These are phyloP conservation scores for Boletales sp. DNA, from an alignment of 768 basidiomycete genomes.

Conservation along the genomic window DNA sequence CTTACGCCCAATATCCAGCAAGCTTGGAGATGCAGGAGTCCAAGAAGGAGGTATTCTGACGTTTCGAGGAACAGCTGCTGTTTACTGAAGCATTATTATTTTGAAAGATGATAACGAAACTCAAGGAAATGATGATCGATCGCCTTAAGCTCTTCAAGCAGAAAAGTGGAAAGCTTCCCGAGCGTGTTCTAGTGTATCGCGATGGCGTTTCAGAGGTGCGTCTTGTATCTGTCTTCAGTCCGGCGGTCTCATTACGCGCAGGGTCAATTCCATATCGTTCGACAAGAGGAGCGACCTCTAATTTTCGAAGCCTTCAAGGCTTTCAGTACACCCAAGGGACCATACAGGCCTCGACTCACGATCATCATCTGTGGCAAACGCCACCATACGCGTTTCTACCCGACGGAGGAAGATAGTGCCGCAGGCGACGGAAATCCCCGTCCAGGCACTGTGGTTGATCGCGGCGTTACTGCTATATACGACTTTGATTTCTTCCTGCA, in stretches of 20 bases:
- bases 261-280: slow-evolving; percentile 49
- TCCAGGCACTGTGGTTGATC: slow-evolving; percentile 54
- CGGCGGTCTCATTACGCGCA: slow-evolving; percentile 19
- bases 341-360: slow-evolving; percentile 46
- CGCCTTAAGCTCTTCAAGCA: slow-evolving; percentile 39
- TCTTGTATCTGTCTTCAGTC: neutral
- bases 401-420: slow-evolving; percentile 40
- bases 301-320: slow-evolving; percentile 41
- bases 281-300: slow-evolving; percentile 40
- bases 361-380: slow-evolving; percentile 57
- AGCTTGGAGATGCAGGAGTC: slow-evolving; percentile 48
- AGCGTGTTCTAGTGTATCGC: slow-evolving; percentile 50
- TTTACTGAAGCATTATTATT: neutral
- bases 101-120: slow-evolving; percentile 45
- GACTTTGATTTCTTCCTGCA: slow-evolving; percentile 56
- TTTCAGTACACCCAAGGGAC: slow-evolving; percentile 33
- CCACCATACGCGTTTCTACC: slow-evolving; percentile 57
- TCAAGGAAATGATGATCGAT: slow-evolving; percentile 47
- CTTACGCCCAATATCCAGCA: slow-evolving; percentile 49
- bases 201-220: slow-evolving; percentile 80
- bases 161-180: slow-evolving; percentile 37
- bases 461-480: slow-evolving; percentile 51
- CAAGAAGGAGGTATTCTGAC: slow-evolving; percentile 59
- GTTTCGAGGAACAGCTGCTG: neutral
- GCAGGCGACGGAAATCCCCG: slow-evolving; percentile 48